Evolutionary conservation across 2,329 filamentous ascomycete genomes (phyloP).

Genomic region (Hypoxylon sp.): DNA sequence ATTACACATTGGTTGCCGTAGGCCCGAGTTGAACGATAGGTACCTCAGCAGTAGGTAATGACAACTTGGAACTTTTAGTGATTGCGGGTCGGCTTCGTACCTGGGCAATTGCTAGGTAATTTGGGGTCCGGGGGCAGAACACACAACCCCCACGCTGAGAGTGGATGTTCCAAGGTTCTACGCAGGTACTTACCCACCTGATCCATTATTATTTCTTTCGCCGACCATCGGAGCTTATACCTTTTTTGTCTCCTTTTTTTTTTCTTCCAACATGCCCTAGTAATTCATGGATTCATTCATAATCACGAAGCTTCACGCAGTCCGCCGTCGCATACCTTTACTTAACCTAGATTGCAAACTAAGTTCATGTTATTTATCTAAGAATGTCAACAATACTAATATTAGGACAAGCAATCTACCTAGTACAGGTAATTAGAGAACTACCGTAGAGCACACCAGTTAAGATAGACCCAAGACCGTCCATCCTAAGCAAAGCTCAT

Average conservation of each 20-base stretch:
- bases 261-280: not conserved
- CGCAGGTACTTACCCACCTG: not conserved
- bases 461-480: not conserved
- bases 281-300: not conserved
- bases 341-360: too few species aligned
- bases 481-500: not conserved
- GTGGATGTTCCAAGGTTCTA: not conserved
- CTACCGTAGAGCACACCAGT: not conserved
- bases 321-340: not conserved
- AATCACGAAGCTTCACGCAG: not conserved
- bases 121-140: too few species aligned
- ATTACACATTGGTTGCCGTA: not conserved
- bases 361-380: too few species aligned
- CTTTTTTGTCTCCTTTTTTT: too few species aligned
- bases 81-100: constrained; percentile 24
- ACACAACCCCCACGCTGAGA: too few species aligned
- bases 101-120: constrained; percentile 9
- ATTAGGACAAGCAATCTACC: not conserved
- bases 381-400: too few species aligned
- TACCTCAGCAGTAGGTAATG: not conserved
- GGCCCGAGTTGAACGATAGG: constrained; percentile 15
- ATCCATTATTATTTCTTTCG: not conserved
- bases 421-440: too few species aligned
- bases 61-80: too few species aligned
- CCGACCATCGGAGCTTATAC: not conserved